These are phyloP conservation scores for Aspergillus sparsus DNA, from an alignment of 495 filamentous ascomycete genomes.

Conservation along the genomic window DNA sequence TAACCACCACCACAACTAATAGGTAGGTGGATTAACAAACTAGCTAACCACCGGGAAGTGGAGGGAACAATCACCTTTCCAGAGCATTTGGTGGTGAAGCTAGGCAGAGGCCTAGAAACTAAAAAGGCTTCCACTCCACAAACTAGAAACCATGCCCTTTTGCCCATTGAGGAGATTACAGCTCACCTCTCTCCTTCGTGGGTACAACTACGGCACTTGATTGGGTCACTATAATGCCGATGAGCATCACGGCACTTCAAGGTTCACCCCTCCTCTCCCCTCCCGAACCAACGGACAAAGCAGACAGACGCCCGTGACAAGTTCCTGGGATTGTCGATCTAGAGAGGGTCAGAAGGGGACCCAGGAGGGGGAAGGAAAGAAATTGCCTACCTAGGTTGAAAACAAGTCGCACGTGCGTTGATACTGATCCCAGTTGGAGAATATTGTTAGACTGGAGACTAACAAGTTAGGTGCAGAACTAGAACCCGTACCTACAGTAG, in stretches of 20 bases:
- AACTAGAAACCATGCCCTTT: slow-evolving; percentile 9
- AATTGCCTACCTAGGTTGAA: not conserved
- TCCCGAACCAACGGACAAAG: not conserved
- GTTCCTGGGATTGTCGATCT: slow-evolving; percentile 5
- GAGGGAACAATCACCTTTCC: slow-evolving; percentile 3
- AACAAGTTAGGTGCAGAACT: not conserved
- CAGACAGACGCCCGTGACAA: not conserved
- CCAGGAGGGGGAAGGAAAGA: slow-evolving; percentile 8
- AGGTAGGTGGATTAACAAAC: not conserved
- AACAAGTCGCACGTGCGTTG: slow-evolving; percentile 17
- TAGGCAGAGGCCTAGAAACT: slow-evolving; percentile 2
- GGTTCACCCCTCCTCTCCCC: not conserved
- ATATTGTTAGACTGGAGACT: not conserved
- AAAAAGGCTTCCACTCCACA: not conserved
- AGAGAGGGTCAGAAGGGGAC: not conserved
- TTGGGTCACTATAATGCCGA: not conserved
- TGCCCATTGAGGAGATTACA: slow-evolving; percentile 6
- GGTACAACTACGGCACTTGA: not conserved
- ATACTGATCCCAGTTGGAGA: slow-evolving; percentile 8
- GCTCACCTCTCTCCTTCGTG: slow-evolving; percentile 1
- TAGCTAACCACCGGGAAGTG: not conserved
- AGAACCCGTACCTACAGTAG: slow-evolving; percentile 16
- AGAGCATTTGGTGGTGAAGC: not conserved
- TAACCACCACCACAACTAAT: not conserved
- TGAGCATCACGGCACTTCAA: not conserved